Evolutionary conservation across 176 grass and related monocot genomes (phyloP).

Genomic region (Carex myosuroides): DNA sequence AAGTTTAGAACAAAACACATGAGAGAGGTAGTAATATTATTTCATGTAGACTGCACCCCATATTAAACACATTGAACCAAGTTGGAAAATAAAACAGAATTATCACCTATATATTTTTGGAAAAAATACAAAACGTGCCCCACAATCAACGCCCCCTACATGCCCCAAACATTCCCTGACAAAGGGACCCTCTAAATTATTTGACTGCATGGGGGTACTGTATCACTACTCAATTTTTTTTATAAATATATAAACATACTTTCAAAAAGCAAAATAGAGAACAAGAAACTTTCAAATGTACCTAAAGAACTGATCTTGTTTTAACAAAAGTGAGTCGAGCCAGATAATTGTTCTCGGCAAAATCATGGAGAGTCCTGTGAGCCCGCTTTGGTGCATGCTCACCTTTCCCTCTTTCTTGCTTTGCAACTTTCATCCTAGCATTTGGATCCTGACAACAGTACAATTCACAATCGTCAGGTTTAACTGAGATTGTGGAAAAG

Average conservation of each 20-base stretch:
- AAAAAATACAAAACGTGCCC: too few species aligned
- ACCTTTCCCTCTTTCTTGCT: constrained; percentile 38
- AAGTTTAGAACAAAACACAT: background rate
- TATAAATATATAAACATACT: background rate
- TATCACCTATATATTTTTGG: background rate
- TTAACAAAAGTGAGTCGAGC: constrained; percentile 58
- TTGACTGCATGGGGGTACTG: too few species aligned
- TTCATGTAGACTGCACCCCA: background rate
- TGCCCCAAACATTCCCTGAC: too few species aligned
- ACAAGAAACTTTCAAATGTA: background rate
- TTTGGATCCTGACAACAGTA: constrained; percentile 45
- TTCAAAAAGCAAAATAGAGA: background rate
- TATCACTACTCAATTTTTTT: background rate
- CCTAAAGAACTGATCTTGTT: constrained; percentile 27
- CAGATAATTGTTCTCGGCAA: constrained; percentile 84
- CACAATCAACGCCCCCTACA: too few species aligned
- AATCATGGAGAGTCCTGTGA: constrained; percentile 77
- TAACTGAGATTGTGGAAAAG: background rate
- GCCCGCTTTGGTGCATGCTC: constrained; percentile 55
- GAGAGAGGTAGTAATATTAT: background rate
- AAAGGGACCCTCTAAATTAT: too few species aligned
- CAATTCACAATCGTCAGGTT: background rate
- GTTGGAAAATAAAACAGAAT: background rate
- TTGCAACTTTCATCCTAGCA: constrained; percentile 57
- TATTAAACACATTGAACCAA: background rate